Base-by-base conservation (phyloP, 768 basidiomycete genomes). In the Lentinula detonsa region DNA sequence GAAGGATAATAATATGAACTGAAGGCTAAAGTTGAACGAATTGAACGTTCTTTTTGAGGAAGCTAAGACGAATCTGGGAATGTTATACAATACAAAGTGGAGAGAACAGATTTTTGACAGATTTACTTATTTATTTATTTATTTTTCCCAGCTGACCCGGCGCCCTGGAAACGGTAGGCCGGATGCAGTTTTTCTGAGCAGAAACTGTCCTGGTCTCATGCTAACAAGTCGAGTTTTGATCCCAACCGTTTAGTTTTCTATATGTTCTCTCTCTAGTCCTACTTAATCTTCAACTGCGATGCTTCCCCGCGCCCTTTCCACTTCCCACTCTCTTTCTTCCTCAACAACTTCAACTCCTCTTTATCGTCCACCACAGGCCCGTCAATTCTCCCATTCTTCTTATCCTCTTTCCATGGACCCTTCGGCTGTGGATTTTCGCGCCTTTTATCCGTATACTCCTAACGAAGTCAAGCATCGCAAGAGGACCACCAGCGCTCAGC, bases 391-490 rank as follows among this genome's bases (percentile, higher is more conserved):
- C 72, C 63, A 74, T 81, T 68, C 72, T 78, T 67, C 79, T 78
- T 59, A 83, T 82, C 71, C 65, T 58, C 62, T 50, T 23, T 78
- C 76, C 61, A 76, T 82, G 71, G 89, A 90, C 77, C 85, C 87
- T 66, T 75, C 83, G 65, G 75, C 83, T 54, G 85, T 87, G 72
- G 88, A 91, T 80, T 88, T 90, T 70, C 85, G 88, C 68, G 86
- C 89, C 45, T 92, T 93, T 77, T 91, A 88, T 66, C 87, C 90
- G n/a, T 93, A 91, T 75, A 85, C 87, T 56, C 91, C 91, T 60
- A 92, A 91, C 75, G 89, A 95, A 77, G 91, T 97, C 76, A 96
- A 96, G 77, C 95, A 96, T 68, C 80, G 95, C 62, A 91, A 94
- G 67, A 80, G 96, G 57, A 98, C 96, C 0, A 92, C 93, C 34